phyloP scores from a whole-genome alignment of 192 early-diverging fungal species.

The Coemansia sp. region DNA sequence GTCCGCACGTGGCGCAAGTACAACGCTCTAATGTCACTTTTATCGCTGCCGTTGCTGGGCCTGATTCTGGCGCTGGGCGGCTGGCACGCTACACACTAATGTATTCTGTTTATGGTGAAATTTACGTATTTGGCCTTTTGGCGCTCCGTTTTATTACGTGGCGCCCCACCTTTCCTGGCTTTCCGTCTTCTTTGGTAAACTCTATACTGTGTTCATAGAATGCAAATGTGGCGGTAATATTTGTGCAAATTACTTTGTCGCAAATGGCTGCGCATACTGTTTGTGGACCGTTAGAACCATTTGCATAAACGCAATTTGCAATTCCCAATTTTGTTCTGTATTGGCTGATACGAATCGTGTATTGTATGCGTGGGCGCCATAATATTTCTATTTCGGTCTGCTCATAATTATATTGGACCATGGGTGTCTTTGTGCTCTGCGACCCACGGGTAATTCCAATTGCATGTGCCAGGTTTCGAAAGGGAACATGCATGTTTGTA shows the following conservation, averaged over 20 bases:
- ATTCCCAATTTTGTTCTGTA: background rate
- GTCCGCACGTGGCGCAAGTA: slow-evolving; percentile 53
- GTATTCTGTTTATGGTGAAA: slow-evolving; percentile 1
- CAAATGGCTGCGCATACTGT: background rate
- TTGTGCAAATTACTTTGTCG: background rate
- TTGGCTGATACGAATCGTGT: background rate
- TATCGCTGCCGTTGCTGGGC: slow-evolving; percentile 50
- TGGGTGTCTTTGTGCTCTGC: too few species aligned
- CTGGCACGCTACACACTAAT: slow-evolving; percentile 48
- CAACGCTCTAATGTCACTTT: slow-evolving; percentile 51
- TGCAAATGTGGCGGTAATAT: background rate
- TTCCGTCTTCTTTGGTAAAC: background rate
- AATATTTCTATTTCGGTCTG: background rate
- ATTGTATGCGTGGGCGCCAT: background rate
- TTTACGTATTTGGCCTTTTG: too few species aligned
- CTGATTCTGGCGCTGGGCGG: slow-evolving; percentile 51
- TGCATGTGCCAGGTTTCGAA: too few species aligned
- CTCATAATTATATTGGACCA: background rate
- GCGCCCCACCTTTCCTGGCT: background rate
- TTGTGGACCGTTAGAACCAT: background rate
- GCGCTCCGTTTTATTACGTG: background rate
- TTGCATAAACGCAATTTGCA: background rate
- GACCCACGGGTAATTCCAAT: too few species aligned
- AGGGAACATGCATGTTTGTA: too few species aligned
- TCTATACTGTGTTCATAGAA: background rate